Evolutionary conservation across 441 rosid genomes (phyloP), one percentile per base, ranked within the genome.

Genomic region (Raphanus hybrid): DNA sequence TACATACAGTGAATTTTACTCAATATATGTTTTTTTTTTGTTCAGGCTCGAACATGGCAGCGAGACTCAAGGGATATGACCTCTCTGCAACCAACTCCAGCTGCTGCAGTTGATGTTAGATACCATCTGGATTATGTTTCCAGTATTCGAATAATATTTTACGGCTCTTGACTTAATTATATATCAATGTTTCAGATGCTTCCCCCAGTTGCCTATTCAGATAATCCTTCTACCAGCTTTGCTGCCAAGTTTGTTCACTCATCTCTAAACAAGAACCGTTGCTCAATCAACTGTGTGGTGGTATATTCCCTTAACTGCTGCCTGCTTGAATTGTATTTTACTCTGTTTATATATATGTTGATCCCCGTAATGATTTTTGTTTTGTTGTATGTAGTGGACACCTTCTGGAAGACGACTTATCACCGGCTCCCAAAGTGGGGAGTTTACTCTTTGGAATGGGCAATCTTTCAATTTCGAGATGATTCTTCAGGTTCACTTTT

Each of bases 361-460:
- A 23, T 23, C 26, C 26, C 26, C 26, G 26, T 23, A 23, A 23
- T 23, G 64, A 78, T 71, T 62, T 57, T 85, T 71, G 71, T 73
- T 48, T 85, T 72, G 73, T 72, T 50, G 58, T 83, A 45, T 75
- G 34, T 81, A 93, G 99, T 96, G 99, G 99, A 93, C 97, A 82
- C 98, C 99, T 52, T 88, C 96, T 1, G 97, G 97, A 72, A 87
- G 97, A 69, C 97, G 97, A 72, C 96, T 96, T 77, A 93, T 96
- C 78, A 93, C 99, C 6, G 97, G 99, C 55, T 93, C 98, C 50
- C 96, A 92, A 70, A 96, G 97, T 76, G 99, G 99, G 59, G 99
- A 96, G 82, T 96, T 96, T 82, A 96, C 99, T 75, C 88, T 92
- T 58, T 93, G 99, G 99, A 93, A 96, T 87, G 98, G 99, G 75